These are phyloP conservation scores for Sporothrix globosa DNA, from an alignment of 2,329 filamentous ascomycete species.

Conservation along the genomic window DNA sequence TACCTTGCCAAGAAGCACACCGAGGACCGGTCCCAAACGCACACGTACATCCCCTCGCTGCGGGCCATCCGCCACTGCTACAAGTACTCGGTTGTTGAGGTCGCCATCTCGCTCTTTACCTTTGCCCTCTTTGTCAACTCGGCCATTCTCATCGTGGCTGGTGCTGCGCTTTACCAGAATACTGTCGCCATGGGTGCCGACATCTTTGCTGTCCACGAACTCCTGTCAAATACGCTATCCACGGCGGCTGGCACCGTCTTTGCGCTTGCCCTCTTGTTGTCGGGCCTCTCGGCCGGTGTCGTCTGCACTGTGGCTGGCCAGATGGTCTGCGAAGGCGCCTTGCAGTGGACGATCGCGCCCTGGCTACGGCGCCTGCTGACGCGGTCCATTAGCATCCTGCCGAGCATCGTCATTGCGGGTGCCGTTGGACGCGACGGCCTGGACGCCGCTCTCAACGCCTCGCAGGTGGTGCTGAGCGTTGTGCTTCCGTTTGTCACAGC, in stretches of 20 bases:
- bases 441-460: slow-evolving; percentile 71
- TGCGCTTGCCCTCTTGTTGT: slow-evolving; percentile 77
- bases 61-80: slow-evolving; percentile 73
- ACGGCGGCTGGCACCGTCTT: slow-evolving; percentile 82
- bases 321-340: slow-evolving; percentile 82
- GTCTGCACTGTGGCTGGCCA: slow-evolving; percentile 89
- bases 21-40: slow-evolving; percentile 46
- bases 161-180: slow-evolving; percentile 70
- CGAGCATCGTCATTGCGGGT: slow-evolving; percentile 80
- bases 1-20: background rate
- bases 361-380: slow-evolving; percentile 81
- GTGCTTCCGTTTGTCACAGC: slow-evolving; percentile 82
- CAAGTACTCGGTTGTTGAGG: slow-evolving; percentile 72
- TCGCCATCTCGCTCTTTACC: slow-evolving; percentile 73
- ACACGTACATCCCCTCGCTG: slow-evolving; percentile 70
- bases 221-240: slow-evolving; percentile 70
- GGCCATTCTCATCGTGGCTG: slow-evolving; percentile 79
- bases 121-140: slow-evolving; percentile 86
- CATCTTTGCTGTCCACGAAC: slow-evolving; percentile 78
- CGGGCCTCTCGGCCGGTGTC: slow-evolving; percentile 79
- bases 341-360: slow-evolving; percentile 73
- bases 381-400: slow-evolving; percentile 77
- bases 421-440: slow-evolving; percentile 74
- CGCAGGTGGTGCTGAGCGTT: slow-evolving; percentile 76
- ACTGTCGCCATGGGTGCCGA: slow-evolving; percentile 67